Percentiles rank a stretch among this genome's conserved stretches.
Evolutionary conservation across 257 asterid genomes (phyloP).

Genomic region (Dorcoceras hygrometricum): DNA sequence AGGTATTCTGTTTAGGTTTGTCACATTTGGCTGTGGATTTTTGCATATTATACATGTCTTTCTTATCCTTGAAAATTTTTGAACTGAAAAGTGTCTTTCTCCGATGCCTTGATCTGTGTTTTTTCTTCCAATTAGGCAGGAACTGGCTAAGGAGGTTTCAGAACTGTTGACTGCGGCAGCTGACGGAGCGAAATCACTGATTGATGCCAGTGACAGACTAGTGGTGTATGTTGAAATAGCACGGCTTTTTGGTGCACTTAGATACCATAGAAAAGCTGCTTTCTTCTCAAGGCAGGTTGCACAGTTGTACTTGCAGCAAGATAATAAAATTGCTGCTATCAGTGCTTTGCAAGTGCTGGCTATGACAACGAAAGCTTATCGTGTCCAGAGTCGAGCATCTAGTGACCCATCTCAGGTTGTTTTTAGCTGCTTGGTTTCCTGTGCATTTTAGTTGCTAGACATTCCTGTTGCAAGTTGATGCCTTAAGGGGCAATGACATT

Average conservation of each 20-base stretch:
- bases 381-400: constrained; percentile 92
- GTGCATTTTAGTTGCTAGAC: constrained; percentile 15
- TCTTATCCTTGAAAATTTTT: constrained; percentile 12
- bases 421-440: constrained; percentile 7
- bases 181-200: constrained; percentile 92
- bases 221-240: constrained; percentile 87
- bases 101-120: constrained; percentile 13
- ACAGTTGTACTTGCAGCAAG: constrained; percentile 95
- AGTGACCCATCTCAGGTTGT: constrained; percentile 62
- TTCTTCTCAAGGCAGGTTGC: constrained; percentile 98
- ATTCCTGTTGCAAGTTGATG: constrained; percentile 24
- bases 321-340: constrained; percentile 85
- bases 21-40: constrained; percentile 17
- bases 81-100: constrained; percentile 13
- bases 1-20: constrained; percentile 47
- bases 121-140: constrained; percentile 53
- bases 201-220: constrained; percentile 95
- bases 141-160: constrained; percentile 89
- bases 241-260: constrained; percentile 89
- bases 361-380: constrained; percentile 95
- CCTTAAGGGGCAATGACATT: constrained; percentile 7
- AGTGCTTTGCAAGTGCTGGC: constrained; percentile 99
- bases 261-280: constrained; percentile 96
- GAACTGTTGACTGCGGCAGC: constrained; percentile 94
- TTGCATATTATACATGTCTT: background rate